Conservation (phyloP, 2,329 filamentous ascomycete species). For the Coniochaeta ligniaria region DNA sequence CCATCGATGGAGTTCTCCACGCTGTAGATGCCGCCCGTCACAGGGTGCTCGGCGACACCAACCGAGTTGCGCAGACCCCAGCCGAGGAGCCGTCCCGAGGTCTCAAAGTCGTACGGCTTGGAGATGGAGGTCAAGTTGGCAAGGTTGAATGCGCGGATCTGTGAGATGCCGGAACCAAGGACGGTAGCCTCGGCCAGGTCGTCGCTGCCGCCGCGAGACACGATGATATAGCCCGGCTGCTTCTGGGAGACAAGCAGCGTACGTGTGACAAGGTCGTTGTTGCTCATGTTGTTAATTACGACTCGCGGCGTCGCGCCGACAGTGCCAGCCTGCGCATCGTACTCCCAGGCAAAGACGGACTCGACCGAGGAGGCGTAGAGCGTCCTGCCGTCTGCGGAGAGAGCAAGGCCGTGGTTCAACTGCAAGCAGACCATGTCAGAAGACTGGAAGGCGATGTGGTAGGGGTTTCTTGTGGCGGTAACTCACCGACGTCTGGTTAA, state of each 20-base stretch:
- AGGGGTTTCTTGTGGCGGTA: not conserved
- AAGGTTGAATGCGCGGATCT: constrained; percentile 46
- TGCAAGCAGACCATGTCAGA: constrained; percentile 9
- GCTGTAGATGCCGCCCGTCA: constrained; percentile 43
- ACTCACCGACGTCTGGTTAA: constrained; percentile 28
- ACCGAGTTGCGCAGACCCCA: constrained; percentile 72
- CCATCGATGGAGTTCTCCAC: constrained; percentile 69
- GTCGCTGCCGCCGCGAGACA: constrained; percentile 51
- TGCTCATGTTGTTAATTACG: constrained; percentile 52
- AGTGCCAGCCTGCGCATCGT: constrained; percentile 42
- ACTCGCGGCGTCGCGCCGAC: constrained; percentile 30
- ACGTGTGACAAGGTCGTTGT: constrained; percentile 51
- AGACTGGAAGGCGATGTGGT: not conserved
- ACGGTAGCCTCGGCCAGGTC: constrained; percentile 41
- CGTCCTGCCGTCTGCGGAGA: constrained; percentile 36
- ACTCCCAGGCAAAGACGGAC: constrained; percentile 51
- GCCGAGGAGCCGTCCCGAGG: constrained; percentile 42
- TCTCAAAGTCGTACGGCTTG: constrained; percentile 35
- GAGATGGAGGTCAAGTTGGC: constrained; percentile 16
- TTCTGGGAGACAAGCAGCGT: constrained; percentile 52
- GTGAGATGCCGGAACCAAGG: constrained; percentile 45
- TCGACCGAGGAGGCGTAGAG: constrained; percentile 46
- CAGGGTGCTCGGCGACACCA: constrained; percentile 57
- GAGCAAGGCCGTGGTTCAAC: constrained; percentile 43
- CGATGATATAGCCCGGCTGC: constrained; percentile 46